A percentile compares a stretch with the other conserved stretches of the same genome.
Evolutionary conservation across 345 rosid species (phyloP).

Genomic region (Eucalyptus marginata): DNA sequence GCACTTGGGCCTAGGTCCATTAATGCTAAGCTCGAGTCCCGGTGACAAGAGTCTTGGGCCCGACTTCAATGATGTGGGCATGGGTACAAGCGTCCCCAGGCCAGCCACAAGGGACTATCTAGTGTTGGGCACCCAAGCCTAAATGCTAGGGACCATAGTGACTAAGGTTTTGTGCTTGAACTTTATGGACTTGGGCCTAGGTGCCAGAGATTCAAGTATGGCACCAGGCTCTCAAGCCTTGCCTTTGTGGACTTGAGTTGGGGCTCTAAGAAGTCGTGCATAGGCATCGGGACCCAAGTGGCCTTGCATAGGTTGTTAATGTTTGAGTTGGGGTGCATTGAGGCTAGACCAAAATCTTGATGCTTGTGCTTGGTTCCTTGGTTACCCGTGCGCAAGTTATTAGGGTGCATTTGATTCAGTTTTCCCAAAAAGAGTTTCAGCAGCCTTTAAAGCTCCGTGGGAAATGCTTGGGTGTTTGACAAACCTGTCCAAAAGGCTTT

Average conservation of each 20-base stretch:
- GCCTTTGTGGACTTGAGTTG: not conserved
- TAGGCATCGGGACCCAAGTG: not conserved
- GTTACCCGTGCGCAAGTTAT: not conserved
- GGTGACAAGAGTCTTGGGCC: not conserved
- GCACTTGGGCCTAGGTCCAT: not conserved
- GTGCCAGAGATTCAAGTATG: not conserved
- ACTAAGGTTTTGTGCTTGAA: not conserved
- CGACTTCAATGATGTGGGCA: not conserved
- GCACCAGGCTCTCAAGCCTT: not conserved
- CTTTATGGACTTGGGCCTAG: not conserved
- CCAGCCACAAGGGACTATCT: not conserved
- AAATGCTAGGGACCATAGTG: not conserved
- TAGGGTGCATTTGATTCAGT: too few relatives aligned
- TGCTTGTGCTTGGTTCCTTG: not conserved
- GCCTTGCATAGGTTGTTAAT: not conserved
- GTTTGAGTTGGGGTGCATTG: not conserved
- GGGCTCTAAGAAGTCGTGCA: not conserved
- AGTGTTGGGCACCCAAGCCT: not conserved
- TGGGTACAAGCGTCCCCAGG: not conserved
- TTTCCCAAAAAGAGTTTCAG: too few relatives aligned
- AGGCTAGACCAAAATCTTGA: not conserved
- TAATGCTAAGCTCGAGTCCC: not conserved
- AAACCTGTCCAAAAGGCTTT: too few relatives aligned
- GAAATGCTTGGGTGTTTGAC: too few relatives aligned
- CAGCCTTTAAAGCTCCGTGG: fast-evolving